Conservation (phyloP, 1,284 basidiomycete species). For the Cutaneotrichosporon sp. region DNA sequence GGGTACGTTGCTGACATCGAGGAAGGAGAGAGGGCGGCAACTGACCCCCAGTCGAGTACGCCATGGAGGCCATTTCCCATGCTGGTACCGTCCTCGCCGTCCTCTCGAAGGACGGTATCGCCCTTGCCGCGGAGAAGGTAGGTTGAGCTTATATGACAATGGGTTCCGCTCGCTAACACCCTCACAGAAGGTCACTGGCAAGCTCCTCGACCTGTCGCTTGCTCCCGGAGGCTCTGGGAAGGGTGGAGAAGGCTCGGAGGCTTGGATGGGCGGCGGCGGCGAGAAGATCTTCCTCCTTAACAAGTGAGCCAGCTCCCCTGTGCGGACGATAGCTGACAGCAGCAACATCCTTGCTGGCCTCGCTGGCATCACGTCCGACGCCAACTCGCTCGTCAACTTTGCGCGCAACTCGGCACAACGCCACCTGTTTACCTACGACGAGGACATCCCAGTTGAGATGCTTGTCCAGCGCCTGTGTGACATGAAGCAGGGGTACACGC, state of each 20-base stretch:
- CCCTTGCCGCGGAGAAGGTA: constrained; percentile 93
- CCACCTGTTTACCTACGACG: constrained; percentile 87
- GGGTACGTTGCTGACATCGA: constrained; percentile 17
- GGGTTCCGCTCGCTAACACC: constrained; percentile 11
- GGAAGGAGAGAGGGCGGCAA: constrained; percentile 58
- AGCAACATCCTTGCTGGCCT: constrained; percentile 96
- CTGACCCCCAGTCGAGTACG: constrained; percentile 80
- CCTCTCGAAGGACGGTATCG: constrained; percentile 92
- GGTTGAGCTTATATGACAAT: constrained; percentile 1
- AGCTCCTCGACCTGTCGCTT: constrained; percentile 85
- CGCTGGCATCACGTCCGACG: constrained; percentile 94
- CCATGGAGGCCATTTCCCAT: constrained; percentile 98
- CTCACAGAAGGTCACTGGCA: constrained; percentile 84
- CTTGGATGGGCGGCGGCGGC: constrained; percentile 74
- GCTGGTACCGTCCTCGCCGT: constrained; percentile 94
- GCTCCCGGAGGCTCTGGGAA: constrained; percentile 67
- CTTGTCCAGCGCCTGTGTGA: constrained; percentile 92
- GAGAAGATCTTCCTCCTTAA: constrained; percentile 98
- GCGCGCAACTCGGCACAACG: constrained; percentile 86
- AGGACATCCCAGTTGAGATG: constrained; percentile 97
- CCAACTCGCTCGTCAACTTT: constrained; percentile 96
- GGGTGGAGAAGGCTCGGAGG: constrained; percentile 66
- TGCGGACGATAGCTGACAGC: constrained; percentile 2
- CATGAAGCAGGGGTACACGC: constrained; percentile 98
- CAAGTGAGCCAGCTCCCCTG: constrained; percentile 58